Evolutionary conservation across 2,329 filamentous ascomycete genomes (phyloP).

Genomic region (Sclerotiophoma versabilis): DNA sequence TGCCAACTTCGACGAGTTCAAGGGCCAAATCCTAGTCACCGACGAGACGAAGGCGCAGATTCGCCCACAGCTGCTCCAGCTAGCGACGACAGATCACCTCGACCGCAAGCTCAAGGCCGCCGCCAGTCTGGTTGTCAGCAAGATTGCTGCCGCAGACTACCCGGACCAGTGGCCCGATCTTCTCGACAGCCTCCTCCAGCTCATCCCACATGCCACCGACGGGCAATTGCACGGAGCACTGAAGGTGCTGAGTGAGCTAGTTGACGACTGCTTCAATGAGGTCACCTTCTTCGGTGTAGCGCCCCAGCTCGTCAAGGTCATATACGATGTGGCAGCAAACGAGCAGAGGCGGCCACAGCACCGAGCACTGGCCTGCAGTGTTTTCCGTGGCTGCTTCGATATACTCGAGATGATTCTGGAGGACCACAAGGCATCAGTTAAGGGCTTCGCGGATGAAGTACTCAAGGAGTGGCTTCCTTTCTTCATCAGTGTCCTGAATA

Average conservation of each 20-base stretch:
- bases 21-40: constrained; percentile 70
- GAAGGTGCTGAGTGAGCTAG: constrained; percentile 84
- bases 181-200: constrained; percentile 77
- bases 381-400: constrained; percentile 92
- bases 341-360: constrained; percentile 76
- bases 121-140: constrained; percentile 90
- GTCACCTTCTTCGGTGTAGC: constrained; percentile 94
- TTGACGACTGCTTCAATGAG: constrained; percentile 92
- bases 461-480: constrained; percentile 87
- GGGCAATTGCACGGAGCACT: constrained; percentile 86
- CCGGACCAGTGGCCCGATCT: constrained; percentile 94
- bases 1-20: constrained; percentile 73
- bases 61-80: constrained; percentile 75
- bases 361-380: constrained; percentile 84
- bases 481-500: constrained; percentile 80
- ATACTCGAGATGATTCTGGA: constrained; percentile 97
- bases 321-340: constrained; percentile 83
- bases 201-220: constrained; percentile 79
- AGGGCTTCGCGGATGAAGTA: constrained; percentile 86
- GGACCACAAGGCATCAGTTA: constrained; percentile 85
- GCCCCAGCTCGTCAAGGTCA: constrained; percentile 79
- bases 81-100: constrained; percentile 74
- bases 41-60: constrained; percentile 78
- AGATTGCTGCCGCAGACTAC: constrained; percentile 92
- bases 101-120: constrained; percentile 87